Base-by-base conservation (phyloP, 768 basidiomycete genomes). In the Tricholoma terreum region DNA sequence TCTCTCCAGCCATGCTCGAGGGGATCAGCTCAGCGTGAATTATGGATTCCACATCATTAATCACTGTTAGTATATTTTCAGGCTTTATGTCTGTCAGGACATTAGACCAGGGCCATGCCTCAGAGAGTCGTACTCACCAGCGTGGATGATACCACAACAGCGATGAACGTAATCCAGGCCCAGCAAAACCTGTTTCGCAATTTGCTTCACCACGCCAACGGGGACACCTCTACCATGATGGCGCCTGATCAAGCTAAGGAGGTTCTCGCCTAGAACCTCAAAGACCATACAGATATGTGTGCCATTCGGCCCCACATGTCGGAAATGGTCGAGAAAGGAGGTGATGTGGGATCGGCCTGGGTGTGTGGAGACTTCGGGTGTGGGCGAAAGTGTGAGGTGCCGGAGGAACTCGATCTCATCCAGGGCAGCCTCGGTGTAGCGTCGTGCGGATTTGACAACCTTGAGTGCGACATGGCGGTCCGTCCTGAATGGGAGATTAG, bases 221-320 rank as follows among this genome's bases (percentile, higher is more conserved):
- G 96, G 95, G 1, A 98, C 95, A 61, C 96, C 96, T 65, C 95
- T 94, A 76, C 94, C 94, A 78, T 98, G 94, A 76, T 98, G 94
- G 10, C 96, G 85, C 74, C 96, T 98, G 82, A 98, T 97, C 65
- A 99, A 83, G 4, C 90, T 94, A 2, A 98, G 84, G 2, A 99
- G 79, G 70, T 96, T 98, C 75, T 99, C 96, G 59, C 96, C 96
- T 7, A 99, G 84, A 27, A 98, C 96, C 72, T 99, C 96, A 67
- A 98, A 98, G 14, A 97, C 94, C 96, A 99, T 98, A 81, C 96
- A 98, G 64, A 99, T 90, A 73, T 99, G 96, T 15, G 84, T 87
- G 35, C 96, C 96, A 71, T 99, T 97, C 7, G 94, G 94, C 1
- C 96, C 96, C 59, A 89, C 90, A 75, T 98, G 96, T 22, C 87